phyloP scores from a whole-genome alignment of 2,329 filamentous ascomycete genomes.

The Sclerotinia borealis region DNA sequence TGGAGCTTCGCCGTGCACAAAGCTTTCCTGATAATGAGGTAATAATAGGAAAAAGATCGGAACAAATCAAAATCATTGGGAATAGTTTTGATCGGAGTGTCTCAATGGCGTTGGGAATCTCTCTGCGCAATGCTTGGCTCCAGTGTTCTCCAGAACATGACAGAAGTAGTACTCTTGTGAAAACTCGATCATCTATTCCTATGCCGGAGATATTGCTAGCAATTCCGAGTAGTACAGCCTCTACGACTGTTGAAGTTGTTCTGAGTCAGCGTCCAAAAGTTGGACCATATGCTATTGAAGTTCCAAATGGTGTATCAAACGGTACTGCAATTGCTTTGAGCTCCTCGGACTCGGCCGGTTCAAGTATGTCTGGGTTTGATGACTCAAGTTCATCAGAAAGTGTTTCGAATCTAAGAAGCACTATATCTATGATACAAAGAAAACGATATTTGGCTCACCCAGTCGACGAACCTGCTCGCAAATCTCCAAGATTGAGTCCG shows the following conservation, averaged over 20 bases:
- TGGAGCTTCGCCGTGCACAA: slow-evolving; percentile 65
- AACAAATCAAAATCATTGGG: slow-evolving; percentile 63
- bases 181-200: not conserved
- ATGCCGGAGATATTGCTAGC: not conserved
- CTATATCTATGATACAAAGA: not conserved
- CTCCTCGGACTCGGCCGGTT: not conserved
- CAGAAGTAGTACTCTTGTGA: not conserved
- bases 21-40: slow-evolving; percentile 66
- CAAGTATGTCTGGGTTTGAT: not conserved
- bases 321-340: not conserved
- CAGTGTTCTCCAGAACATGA: slow-evolving; percentile 18
- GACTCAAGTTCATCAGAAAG: not conserved
- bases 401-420: not conserved
- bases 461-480: not conserved
- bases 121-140: slow-evolving; percentile 53
- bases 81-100: slow-evolving; percentile 71
- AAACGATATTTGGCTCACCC: not conserved
- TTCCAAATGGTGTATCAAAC: not conserved
- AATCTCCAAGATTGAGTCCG: not conserved
- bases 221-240: not conserved
- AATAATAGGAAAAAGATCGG: slow-evolving; percentile 48
- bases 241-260: not conserved
- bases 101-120: slow-evolving; percentile 59
- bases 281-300: not conserved
- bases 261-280: not conserved